Base-by-base conservation (phyloP, 2,329 filamentous ascomycete species). In the Reticulascus tulasneorum region DNA sequence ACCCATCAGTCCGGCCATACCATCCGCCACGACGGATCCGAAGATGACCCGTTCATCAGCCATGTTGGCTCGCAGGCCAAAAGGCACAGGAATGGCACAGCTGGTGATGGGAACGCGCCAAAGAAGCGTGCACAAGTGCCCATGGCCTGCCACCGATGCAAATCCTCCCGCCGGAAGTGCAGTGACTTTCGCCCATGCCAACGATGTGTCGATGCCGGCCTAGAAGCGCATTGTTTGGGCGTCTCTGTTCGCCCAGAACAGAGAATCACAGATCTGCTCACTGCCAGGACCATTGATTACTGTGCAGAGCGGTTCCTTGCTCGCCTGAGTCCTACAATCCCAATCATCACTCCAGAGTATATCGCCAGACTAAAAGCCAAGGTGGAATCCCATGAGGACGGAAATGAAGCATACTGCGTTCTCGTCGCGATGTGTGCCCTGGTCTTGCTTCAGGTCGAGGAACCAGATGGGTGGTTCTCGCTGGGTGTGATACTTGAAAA, bases 111-210 rank as follows among this genome's bases (percentile, higher is more conserved):
- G n/a, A n/a, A n/a, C n/a, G n/a, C n/a, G n/a, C n/a, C n/a, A n/a
- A n/a, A n/a, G n/a, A 67, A 67, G 46, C 53, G 64, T 16, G 50
- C 54, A 15, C 65, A 68, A 40, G 66, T 69, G 7, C 62, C 66
- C 8, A 52, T 62, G 19, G 66, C 66, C 7, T 69, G 66, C 36
- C 55, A 58, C 20, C 53, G 66, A 16, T 70, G 66, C 51, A 64
- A 64, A 42, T 54, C 51, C 13, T 53, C 68, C 10, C 61, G 66
- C 20, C 56, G 66, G 21, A 65, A 64, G 1, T 69, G 66, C 46
- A 68, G 59, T 48, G 64, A 69, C 46, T 59, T 55, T 31, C 52
- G 66, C 27, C 66, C 66, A 9, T 70, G 66, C 48, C 55, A 55
- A 34, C 51, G 66, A 33, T 70, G 66, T 48, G 44, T 60, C 38